Evolutionary conservation across 345 rosid genomes (phyloP).

Genomic region (Raphanus sativus): DNA sequence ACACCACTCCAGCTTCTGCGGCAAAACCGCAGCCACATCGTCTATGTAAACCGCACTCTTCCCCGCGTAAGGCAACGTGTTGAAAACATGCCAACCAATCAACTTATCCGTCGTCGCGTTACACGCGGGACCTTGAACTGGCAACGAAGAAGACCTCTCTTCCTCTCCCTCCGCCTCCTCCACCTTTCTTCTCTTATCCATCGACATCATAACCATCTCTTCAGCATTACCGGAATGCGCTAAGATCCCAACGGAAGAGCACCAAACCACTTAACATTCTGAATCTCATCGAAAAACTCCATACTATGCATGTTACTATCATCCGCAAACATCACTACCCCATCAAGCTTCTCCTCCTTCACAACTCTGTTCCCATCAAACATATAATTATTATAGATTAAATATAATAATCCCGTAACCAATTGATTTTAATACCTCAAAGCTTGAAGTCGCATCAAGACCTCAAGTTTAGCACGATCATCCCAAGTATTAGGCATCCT

Average conservation of each 20-base stretch:
- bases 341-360: slow-evolving; percentile 89
- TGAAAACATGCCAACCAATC: slow-evolving; percentile 87
- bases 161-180: not conserved
- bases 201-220: slow-evolving; percentile 38
- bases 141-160: slow-evolving; percentile 46
- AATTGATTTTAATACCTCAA: slow-evolving; percentile 45
- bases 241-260: slow-evolving; percentile 81
- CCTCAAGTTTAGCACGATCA: slow-evolving; percentile 66
- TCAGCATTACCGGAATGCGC: slow-evolving; percentile 56
- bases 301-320: slow-evolving; percentile 98
- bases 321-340: slow-evolving; percentile 92
- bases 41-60: slow-evolving; percentile 69
- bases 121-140: slow-evolving; percentile 97
- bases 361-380: slow-evolving; percentile 51
- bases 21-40: slow-evolving; percentile 81
- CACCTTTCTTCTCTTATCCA: slow-evolving; percentile 35
- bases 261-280: slow-evolving; percentile 89
- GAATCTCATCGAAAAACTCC: slow-evolving; percentile 95
- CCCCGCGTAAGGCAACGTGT: slow-evolving; percentile 59
- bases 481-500: slow-evolving; percentile 84
- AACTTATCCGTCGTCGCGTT: slow-evolving; percentile 63
- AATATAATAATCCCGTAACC: no score
- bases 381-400: no score
- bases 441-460: slow-evolving; percentile 81
- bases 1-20: slow-evolving; percentile 89